Evolutionary conservation across 2,329 filamentous ascomycete species (phyloP), one percentile per base, ranked within the genome.

Genomic region (Lecanicillium sp.): DNA sequence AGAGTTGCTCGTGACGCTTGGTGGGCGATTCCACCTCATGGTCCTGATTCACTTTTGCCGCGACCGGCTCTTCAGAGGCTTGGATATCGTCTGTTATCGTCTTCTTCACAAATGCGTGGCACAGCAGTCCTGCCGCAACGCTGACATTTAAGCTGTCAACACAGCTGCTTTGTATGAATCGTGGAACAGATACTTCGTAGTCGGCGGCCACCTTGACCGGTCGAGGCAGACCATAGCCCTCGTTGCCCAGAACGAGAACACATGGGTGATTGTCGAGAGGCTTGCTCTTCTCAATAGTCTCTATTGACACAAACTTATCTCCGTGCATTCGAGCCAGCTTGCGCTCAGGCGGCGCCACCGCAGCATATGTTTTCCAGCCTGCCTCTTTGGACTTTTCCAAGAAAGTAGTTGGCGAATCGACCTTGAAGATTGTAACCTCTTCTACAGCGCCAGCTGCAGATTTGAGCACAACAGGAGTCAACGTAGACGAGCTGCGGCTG

Each of bases 111-210:
- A 92, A 86, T 1, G 80, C 68, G 46, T 80, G 73, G 45, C 80
- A 81, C 36, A 96, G 63, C 35, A 96, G 64, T 1, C 78, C 87
- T 6, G 85, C 78, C 2, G 92, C 90, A 15, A 94, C 89, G 54
- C 85, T 87, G 29, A 96, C 92, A 56, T 98, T 96, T 57, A 98
- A 63, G 58, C 88, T 95, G 59, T 96, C 90, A 3, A 98, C 78
- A 55, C 48, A 78, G 56, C 52, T 73, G 55, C 51, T 67, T 45
- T 54, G 64, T 30, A 59, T 71, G 47, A 58, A 73, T 57, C 57
- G 74, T 47, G 71, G 71, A 38, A 98, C 85, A 6, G 80, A 75
- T 4, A 82, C 51, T 48, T 80, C 69, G 20, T 67, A 68, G 48
- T 94, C 78, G 0, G 85, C 81, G 41, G 75, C 70, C 30, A 72